Conservation (phyloP, 2,329 filamentous ascomycete species). For the Pseudomassariella vexata region DNA sequence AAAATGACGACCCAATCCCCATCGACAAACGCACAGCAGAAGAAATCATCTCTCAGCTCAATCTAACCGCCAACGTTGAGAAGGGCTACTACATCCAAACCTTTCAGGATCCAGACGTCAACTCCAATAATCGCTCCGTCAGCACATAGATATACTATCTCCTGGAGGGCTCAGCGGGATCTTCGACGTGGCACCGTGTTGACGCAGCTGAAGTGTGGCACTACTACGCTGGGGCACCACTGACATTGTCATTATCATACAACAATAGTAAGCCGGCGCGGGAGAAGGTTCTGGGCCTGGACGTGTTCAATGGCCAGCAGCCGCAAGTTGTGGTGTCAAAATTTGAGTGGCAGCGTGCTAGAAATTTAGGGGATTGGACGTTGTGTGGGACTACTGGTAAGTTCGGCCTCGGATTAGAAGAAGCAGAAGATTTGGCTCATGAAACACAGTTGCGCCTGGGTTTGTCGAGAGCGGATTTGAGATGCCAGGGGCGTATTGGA, state of each 20-base stretch:
- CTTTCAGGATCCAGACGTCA: slow-evolving; percentile 34
- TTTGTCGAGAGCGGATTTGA: slow-evolving; percentile 5
- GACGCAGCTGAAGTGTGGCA: slow-evolving; percentile 48
- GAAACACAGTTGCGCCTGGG: slow-evolving; percentile 4
- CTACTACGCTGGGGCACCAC: slow-evolving; percentile 46
- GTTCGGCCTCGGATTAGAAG: neutral
- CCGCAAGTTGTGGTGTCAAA: slow-evolving; percentile 37
- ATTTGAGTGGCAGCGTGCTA: slow-evolving; percentile 39
- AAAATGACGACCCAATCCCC: too few species aligned
- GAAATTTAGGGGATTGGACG: slow-evolving; percentile 40
- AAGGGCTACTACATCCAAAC: slow-evolving; percentile 45
- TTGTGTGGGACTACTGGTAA: slow-evolving; percentile 34
- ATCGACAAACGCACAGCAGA: slow-evolving; percentile 28
- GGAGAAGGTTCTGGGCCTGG: slow-evolving; percentile 31
- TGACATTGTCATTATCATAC: slow-evolving; percentile 36
- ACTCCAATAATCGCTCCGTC: slow-evolving; percentile 28
- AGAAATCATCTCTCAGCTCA: slow-evolving; percentile 36
- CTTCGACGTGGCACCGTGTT: slow-evolving; percentile 46
- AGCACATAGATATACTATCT: slow-evolving; percentile 49
- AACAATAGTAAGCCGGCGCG: slow-evolving; percentile 34
- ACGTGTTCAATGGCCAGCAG: slow-evolving; percentile 33
- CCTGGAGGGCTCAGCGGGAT: slow-evolving; percentile 30
- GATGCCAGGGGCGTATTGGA: slow-evolving; percentile 4
- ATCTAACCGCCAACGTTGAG: slow-evolving; percentile 38
- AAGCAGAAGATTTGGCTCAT: too few species aligned